These are phyloP conservation scores for Dalbergia cultrata DNA, from an alignment of 306 rosid genomes.

Conservation along the genomic window DNA sequence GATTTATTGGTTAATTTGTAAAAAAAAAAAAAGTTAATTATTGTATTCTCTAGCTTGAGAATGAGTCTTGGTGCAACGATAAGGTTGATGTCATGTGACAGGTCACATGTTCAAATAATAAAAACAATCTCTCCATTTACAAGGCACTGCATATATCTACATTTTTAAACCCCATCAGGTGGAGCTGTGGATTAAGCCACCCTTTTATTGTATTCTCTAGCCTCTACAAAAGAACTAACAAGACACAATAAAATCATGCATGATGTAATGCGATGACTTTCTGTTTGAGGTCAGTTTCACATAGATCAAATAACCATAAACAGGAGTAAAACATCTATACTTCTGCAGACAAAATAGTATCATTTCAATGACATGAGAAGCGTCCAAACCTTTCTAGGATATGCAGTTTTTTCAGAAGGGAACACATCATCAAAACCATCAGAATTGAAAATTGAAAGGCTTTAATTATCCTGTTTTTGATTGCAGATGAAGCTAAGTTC, in stretches of 20 bases:
- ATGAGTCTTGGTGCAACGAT: too few relatives aligned
- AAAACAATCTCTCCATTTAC: too few relatives aligned
- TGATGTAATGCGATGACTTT: neutral
- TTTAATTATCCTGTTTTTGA: neutral
- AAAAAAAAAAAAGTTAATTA: neutral
- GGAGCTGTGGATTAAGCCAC: too few relatives aligned
- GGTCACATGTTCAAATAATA: too few relatives aligned
- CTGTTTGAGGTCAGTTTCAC: neutral
- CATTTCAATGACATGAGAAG: conserved; percentile 17
- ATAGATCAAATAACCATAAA: neutral
- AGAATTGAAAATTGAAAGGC: neutral
- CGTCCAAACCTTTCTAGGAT: neutral
- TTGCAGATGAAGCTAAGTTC: conserved; percentile 85
- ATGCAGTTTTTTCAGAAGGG: conserved; percentile 10
- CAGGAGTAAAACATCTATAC: neutral
- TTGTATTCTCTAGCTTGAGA: neutral
- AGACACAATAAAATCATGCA: conserved; percentile 23
- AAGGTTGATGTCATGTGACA: too few relatives aligned
- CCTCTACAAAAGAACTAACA: conserved; percentile 9
- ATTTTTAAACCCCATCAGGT: too few relatives aligned
- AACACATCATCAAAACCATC: neutral
- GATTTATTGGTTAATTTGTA: conserved; percentile 17
- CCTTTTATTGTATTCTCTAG: neutral
- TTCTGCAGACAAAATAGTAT: conserved; percentile 3
- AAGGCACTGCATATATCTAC: too few relatives aligned